Evolutionary conservation across 345 rosid species (phyloP).

Genomic region (Citrus inodora): DNA sequence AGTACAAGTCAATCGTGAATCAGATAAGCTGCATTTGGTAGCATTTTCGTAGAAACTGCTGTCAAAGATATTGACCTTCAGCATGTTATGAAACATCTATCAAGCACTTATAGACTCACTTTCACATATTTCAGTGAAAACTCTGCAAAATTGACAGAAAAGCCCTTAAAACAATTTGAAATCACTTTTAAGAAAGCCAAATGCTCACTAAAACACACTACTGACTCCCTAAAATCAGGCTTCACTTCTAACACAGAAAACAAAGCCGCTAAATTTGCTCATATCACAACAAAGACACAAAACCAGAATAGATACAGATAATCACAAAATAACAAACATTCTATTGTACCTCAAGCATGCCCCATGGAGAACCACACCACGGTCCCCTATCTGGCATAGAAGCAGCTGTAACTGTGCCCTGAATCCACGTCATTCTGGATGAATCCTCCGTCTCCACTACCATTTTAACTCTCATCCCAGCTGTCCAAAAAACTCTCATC

Average conservation of each 20-base stretch:
- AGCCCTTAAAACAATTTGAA: background rate
- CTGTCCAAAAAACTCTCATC: slow-evolving; percentile 37
- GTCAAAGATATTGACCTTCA: background rate
- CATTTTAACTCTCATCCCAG: slow-evolving; percentile 83
- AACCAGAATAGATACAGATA: background rate
- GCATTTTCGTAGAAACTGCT: background rate
- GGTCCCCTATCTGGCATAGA: slow-evolving; percentile 37
- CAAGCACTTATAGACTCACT: background rate
- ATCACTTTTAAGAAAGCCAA: background rate
- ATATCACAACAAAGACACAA: background rate
- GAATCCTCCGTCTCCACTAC: slow-evolving; percentile 78
- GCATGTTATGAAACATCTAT: background rate
- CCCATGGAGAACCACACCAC: slow-evolving; percentile 89
- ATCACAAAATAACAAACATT: background rate
- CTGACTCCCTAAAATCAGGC: background rate
- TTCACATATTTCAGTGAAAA: background rate
- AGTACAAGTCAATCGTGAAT: background rate
- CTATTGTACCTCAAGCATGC: slow-evolving; percentile 65
- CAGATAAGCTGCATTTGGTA: background rate
- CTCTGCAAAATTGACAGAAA: background rate
- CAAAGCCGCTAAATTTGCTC: background rate
- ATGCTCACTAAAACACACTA: background rate
- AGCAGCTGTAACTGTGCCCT: slow-evolving; percentile 55
- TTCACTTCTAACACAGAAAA: background rate
- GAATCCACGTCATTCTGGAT: slow-evolving; percentile 69